Base-by-base conservation (phyloP, 345 rosid genomes). In the Populus euphratica region DNA sequence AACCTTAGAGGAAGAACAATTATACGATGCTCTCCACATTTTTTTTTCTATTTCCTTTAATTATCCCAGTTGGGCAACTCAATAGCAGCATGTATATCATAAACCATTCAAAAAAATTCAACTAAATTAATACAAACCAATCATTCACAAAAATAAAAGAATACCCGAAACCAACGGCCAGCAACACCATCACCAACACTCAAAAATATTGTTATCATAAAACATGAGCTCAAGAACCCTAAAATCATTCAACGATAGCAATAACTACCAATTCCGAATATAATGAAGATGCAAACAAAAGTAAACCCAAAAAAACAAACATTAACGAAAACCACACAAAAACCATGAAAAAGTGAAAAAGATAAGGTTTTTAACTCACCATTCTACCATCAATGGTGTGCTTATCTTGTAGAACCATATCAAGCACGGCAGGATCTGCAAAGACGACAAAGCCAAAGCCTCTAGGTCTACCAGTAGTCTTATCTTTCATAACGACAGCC, bases 361-460 rank as follows among this genome's bases (percentile, higher is more conserved):
- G n/a, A 38, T 3, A 7, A 20, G 36, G n/a, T 17, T 38, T 18
- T 20, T 43, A 62, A 44, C 94, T 84, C 70, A 94, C 98, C 86
- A 88, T 85, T 84, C 96, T 86, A 59, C 93, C 94, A 71, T 94
- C 96, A 67, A 94, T 89, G 33, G 86, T 85, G 84, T 93, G 98
- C 81, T 87, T 88, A 27, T 88, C 91, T 76, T 88, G 88, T 70
- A 92, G 92, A 88, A 92, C 92, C 72, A 84, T 82, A 71, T 92
- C 97, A 8, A 90, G 86, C 43, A 89, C 76, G 1, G 91, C 49
- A 43, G 92, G 92, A 84, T 94, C 94, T 72, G 97, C 81, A 77
- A 94, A 94, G 52, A 89, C 88, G 1, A 94, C 96, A 80, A 94
- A 94, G 29, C 93, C 98, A 62, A 94, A 94, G 5, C 98, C 98